phyloP scores from a whole-genome alignment of 768 basidiomycete species.

The Suillus clintonianus region DNA sequence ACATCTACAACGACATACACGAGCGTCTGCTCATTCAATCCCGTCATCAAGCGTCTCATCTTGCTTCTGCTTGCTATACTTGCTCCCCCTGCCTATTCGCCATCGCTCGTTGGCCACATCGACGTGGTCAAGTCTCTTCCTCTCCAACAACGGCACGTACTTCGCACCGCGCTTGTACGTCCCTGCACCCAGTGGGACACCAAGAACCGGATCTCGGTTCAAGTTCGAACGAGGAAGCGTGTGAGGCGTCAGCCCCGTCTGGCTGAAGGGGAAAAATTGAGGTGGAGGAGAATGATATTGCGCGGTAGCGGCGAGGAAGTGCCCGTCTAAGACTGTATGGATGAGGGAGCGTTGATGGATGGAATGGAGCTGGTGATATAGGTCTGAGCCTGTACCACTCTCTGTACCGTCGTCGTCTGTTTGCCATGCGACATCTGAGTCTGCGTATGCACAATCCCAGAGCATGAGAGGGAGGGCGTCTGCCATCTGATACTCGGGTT shows the following conservation, averaged over 20 bases:
- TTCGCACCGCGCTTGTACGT: conserved; percentile 57
- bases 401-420: conserved; percentile 43
- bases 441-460: conserved; percentile 83
- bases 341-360: conserved; percentile 64
- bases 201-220: conserved; percentile 33
- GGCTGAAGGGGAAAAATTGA: conserved; percentile 38
- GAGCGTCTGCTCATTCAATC: not conserved
- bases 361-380: conserved; percentile 55
- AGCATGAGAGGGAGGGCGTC: conserved; percentile 88
- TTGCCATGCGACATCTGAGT: conserved; percentile 72
- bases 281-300: conserved; percentile 48
- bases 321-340: conserved; percentile 59
- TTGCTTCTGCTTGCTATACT: conserved; percentile 12
- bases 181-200: conserved; percentile 75
- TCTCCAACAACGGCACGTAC: conserved; percentile 66
- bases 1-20: not conserved
- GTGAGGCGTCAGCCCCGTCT: conserved; percentile 20
- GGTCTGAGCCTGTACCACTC: conserved; percentile 32
- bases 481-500: conserved; percentile 94
- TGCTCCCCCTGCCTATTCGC: conserved; percentile 64
- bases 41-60: conserved; percentile 8
- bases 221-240: conserved; percentile 17
- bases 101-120: conserved; percentile 80
- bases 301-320: conserved; percentile 63
- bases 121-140: conserved; percentile 69